Percentiles rank a stretch among this genome's conserved stretches.
Evolutionary conservation across 1,284 basidiomycete species (phyloP).

Genomic region (Uromyces viciae-fabae): DNA sequence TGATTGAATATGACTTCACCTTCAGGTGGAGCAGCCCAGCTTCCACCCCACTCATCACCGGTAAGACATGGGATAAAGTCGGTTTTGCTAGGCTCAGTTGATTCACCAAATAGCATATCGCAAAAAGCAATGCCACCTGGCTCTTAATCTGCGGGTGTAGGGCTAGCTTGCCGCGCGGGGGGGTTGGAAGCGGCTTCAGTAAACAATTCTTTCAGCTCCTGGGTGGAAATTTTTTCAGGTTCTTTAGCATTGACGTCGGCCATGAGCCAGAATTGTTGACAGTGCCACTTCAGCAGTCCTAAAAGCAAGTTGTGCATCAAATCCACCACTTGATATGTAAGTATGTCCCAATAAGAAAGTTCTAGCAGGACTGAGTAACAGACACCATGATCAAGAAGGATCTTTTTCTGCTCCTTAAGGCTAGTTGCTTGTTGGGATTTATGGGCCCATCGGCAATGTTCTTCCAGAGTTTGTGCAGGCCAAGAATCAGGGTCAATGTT

Average conservation of each 20-base stretch:
- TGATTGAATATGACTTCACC: neutral
- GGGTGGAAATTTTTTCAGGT: neutral
- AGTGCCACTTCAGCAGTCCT: conserved; percentile 11
- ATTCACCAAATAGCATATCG: neutral
- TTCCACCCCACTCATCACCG: neutral
- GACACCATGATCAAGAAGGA: neutral
- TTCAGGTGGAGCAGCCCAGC: neutral
- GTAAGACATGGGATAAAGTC: neutral
- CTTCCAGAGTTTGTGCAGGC: neutral
- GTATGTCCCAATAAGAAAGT: conserved; percentile 16
- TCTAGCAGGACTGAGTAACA: conserved; percentile 18
- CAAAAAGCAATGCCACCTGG: neutral
- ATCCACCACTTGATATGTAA: conserved; percentile 22
- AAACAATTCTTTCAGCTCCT: neutral
- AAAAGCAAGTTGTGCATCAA: conserved; percentile 32
- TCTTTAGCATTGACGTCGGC: neutral
- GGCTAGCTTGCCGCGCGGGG: neutral
- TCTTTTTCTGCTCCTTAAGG: neutral
- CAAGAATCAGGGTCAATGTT: neutral
- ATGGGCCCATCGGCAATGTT: neutral
- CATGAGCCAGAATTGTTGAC: conserved; percentile 15
- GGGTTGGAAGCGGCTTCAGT: neutral
- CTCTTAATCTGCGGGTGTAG: too few relatives aligned
- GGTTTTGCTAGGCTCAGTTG: neutral
- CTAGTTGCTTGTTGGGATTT: neutral